These are phyloP conservation scores for Clonostachys solani DNA, from an alignment of 2,329 filamentous ascomycete species.

Conservation along the genomic window DNA sequence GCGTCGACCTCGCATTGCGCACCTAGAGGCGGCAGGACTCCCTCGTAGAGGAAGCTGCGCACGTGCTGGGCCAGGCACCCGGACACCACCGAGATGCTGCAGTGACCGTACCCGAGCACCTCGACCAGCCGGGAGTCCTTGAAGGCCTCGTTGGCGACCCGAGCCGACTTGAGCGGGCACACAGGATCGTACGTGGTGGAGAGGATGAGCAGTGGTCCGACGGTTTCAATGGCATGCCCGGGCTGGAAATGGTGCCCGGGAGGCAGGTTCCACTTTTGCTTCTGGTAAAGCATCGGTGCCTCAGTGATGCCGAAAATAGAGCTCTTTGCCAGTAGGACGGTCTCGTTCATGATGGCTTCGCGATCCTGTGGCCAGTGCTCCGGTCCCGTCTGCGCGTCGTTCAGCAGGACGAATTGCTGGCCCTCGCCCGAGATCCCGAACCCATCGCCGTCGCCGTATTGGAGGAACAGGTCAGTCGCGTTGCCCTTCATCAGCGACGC, in stretches of 20 bases:
- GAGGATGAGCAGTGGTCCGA: slow-evolving; percentile 21
- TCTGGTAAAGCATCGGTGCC: slow-evolving; percentile 20
- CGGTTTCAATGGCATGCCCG: slow-evolving; percentile 21
- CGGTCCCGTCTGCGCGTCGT: slow-evolving; percentile 16
- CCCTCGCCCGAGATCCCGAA: slow-evolving; percentile 10
- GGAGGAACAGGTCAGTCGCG: slow-evolving; percentile 27
- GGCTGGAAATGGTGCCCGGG: slow-evolving; percentile 19
- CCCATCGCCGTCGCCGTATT: slow-evolving; percentile 17
- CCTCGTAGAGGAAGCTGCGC: slow-evolving; percentile 27
- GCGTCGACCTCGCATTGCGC: slow-evolving; percentile 30
- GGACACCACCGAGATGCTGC: slow-evolving; percentile 29
- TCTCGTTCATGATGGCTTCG: slow-evolving; percentile 21
- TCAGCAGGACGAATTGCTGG: slow-evolving; percentile 13
- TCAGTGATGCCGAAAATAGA: slow-evolving; percentile 20
- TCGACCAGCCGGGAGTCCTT: slow-evolving; percentile 30
- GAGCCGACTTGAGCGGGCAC: slow-evolving; percentile 37
- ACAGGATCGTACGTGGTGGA: slow-evolving; percentile 39
- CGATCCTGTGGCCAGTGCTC: slow-evolving; percentile 24
- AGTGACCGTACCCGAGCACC: slow-evolving; percentile 36
- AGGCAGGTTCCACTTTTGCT: slow-evolving; percentile 20
- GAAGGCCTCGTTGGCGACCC: slow-evolving; percentile 25
- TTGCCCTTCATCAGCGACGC: slow-evolving; percentile 30
- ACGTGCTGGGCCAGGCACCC: slow-evolving; percentile 26
- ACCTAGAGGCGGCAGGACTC: slow-evolving; percentile 26
- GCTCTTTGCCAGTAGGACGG: slow-evolving; percentile 23